A percentile compares a stretch with the other conserved stretches of the same genome.
These are phyloP conservation scores for Nigrograna mackinnonii DNA, from an alignment of 2,329 filamentous ascomycete genomes.

Conservation along the genomic window DNA sequence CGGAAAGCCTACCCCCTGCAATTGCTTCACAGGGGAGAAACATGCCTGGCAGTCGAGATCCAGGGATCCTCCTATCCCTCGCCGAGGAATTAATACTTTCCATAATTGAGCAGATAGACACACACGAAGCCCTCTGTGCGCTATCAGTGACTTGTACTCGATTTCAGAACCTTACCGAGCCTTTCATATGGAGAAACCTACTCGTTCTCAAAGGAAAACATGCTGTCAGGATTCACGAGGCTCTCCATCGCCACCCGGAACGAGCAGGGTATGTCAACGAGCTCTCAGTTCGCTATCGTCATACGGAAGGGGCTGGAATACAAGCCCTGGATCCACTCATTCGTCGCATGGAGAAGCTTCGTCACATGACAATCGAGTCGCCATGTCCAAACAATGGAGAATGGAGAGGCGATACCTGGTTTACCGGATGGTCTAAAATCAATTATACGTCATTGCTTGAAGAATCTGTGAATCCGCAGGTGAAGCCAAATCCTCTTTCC, in stretches of 20 bases:
- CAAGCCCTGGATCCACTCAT: slow-evolving; percentile 32
- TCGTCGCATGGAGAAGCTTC: slow-evolving; percentile 27
- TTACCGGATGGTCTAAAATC: slow-evolving; percentile 32
- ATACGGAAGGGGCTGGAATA: slow-evolving; percentile 26
- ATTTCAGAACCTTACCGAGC: slow-evolving; percentile 34
- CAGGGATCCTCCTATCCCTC: too few relatives aligned
- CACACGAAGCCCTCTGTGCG: slow-evolving; percentile 21
- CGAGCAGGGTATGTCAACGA: slow-evolving; percentile 28
- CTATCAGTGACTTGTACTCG: slow-evolving; percentile 34
- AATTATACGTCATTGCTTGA: slow-evolving; percentile 35
- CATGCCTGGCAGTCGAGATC: too few relatives aligned
- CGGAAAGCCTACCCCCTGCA: too few relatives aligned
- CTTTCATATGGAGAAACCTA: slow-evolving; percentile 36
- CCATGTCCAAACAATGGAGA: slow-evolving; percentile 41
- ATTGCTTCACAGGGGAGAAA: too few relatives aligned
- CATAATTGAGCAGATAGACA: slow-evolving; percentile 35
- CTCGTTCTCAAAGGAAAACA: slow-evolving; percentile 28
- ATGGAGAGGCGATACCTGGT: slow-evolving; percentile 23
- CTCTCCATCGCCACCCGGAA: slow-evolving; percentile 24
- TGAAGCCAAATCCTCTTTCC: slow-evolving; percentile 17
- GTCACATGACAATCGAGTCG: slow-evolving; percentile 34
- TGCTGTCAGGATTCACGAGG: slow-evolving; percentile 23
- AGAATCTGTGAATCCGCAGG: slow-evolving; percentile 23
- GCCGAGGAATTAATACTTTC: slow-evolving; percentile 39
- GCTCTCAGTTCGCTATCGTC: slow-evolving; percentile 31